Percentiles rank a stretch among this genome's conserved stretches.
These are phyloP conservation scores for Daedaleopsis nitida DNA, from an alignment of 768 basidiomycete genomes.

Conservation along the genomic window DNA sequence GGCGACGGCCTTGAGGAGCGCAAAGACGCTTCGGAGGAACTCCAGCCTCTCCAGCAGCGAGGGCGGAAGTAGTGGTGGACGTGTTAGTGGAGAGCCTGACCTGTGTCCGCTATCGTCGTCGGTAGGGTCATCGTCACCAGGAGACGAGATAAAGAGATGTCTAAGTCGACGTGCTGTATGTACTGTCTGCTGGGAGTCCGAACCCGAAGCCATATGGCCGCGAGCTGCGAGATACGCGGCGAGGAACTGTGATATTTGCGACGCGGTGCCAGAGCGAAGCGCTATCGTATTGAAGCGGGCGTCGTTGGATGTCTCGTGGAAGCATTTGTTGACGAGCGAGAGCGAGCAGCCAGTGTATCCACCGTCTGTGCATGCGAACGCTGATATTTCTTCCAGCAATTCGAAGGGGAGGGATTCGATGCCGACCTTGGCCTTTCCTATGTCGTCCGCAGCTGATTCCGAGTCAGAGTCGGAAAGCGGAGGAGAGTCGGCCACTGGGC, in stretches of 20 bases:
- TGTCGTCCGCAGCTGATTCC: too few relatives aligned
- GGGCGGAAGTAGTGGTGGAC: not conserved
- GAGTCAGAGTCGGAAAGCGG: not conserved
- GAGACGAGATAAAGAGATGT: not conserved
- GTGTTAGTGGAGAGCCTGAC: too few relatives aligned
- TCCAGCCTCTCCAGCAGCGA: not conserved
- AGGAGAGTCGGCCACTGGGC: not conserved
- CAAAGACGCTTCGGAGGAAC: not conserved
- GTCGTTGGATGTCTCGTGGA: not conserved
- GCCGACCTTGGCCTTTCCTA: too few relatives aligned
- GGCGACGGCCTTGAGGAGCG: not conserved
- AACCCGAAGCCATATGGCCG: not conserved
- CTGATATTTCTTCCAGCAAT: constrained; percentile 2
- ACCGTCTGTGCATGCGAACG: constrained; percentile 8
- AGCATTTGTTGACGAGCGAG: not conserved
- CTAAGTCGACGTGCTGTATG: not conserved
- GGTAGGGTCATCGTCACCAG: not conserved
- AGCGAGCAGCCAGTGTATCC: constrained; percentile 11
- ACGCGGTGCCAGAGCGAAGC: not conserved
- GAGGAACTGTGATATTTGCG: constrained; percentile 4
- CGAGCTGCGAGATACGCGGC: not conserved
- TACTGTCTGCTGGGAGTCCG: not conserved
- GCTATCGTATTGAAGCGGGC: constrained; percentile 2
- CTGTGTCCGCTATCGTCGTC: not conserved
- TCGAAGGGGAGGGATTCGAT: not conserved